Conservation (phyloP, 306 rosid genomes). For the Fragaria nilgerrensis region DNA sequence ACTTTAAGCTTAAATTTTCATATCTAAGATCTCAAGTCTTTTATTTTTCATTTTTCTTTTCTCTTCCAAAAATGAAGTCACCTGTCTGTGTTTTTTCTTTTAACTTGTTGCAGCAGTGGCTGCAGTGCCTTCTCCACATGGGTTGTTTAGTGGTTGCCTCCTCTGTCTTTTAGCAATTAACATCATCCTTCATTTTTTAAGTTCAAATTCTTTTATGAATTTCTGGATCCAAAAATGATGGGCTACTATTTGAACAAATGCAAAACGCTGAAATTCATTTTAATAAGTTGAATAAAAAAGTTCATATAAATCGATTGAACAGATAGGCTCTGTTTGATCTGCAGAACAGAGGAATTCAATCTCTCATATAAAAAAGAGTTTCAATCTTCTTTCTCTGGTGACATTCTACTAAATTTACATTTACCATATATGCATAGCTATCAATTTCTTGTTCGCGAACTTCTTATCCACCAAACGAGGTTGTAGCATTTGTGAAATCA, state of each 20-base stretch:
- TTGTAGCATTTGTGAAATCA: background rate
- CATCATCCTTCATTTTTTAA: background rate
- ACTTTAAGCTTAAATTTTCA: background rate
- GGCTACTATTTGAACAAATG: background rate
- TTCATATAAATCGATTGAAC: background rate
- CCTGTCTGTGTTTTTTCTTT: background rate
- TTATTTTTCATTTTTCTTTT: background rate
- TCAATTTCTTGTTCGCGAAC: background rate
- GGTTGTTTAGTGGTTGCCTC: conserved; percentile 25
- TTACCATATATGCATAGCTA: no score
- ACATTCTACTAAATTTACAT: no score
- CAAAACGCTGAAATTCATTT: background rate
- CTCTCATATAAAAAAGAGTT: background rate
- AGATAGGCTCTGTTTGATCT: background rate
- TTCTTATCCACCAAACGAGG: background rate
- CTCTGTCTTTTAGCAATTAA: conserved; percentile 3
- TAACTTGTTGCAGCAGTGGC: background rate
- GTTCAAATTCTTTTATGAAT: background rate
- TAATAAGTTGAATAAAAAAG: background rate
- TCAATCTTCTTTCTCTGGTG: background rate
- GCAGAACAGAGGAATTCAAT: background rate
- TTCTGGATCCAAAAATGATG: conserved; percentile 12
- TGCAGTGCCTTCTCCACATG: conserved; percentile 9
- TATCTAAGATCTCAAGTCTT: background rate
- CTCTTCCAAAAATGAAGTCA: background rate